Conservation (phyloP, 176 grass and related monocot species). For the Saccharum spontaneum region DNA sequence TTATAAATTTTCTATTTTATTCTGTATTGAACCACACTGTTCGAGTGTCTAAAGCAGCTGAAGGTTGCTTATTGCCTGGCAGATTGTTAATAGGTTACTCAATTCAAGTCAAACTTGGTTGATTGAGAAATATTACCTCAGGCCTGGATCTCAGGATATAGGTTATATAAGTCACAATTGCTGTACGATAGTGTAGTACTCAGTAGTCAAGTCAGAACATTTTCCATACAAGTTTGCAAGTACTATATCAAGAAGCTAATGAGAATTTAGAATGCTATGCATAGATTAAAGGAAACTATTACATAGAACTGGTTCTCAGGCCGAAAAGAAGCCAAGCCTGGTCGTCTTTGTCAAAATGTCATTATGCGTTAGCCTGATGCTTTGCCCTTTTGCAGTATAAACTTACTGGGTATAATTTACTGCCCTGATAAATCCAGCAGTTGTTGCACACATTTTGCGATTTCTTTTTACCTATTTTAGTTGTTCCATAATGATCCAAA, state of each 20-base stretch:
- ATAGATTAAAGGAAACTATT: background rate
- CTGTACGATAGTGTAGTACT: background rate
- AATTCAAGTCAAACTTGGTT: conserved; percentile 6
- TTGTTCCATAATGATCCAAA: conserved; percentile 17
- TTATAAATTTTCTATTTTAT: background rate
- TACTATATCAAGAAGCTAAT: background rate
- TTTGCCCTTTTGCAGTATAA: conserved; percentile 1
- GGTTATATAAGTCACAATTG: background rate
- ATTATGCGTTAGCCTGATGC: background rate
- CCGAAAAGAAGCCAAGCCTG: background rate
- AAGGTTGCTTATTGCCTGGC: background rate
- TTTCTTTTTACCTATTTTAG: background rate
- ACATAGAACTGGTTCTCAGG: background rate
- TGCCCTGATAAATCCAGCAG: conserved; percentile 16
- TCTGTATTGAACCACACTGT: background rate
- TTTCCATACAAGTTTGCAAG: background rate
- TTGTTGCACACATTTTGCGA: background rate
- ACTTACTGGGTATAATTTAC: background rate
- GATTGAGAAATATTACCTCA: background rate
- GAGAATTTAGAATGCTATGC: background rate
- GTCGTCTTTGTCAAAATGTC: background rate
- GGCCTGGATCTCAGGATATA: background rate
- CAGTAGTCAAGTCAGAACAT: background rate
- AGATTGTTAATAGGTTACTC: background rate
- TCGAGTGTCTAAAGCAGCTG: conserved; percentile 6